Percentiles rank a stretch among this genome's conserved stretches.
Evolutionary conservation across 2,329 filamentous ascomycete genomes (phyloP).

Genomic region (Coniochaeta hoffmannii): DNA sequence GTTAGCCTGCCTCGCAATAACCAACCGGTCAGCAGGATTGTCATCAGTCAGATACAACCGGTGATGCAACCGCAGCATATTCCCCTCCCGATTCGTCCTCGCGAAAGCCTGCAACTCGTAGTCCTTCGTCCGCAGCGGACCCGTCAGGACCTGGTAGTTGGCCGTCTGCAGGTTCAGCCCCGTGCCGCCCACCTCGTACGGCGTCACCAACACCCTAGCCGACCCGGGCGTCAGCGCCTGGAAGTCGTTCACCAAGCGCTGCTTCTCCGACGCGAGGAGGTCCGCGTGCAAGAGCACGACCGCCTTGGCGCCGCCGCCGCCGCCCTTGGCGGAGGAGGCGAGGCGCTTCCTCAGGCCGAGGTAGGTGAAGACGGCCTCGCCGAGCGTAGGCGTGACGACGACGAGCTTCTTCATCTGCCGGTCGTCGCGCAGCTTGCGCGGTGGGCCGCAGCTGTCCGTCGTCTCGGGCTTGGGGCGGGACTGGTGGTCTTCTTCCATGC

Average conservation of each 20-base stretch:
- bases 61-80: constrained; percentile 12
- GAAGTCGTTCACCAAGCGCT: constrained; percentile 13
- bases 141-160: background rate
- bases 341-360: constrained; percentile 10
- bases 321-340: constrained; percentile 4
- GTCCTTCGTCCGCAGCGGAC: constrained; percentile 3
- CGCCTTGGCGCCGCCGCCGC: background rate
- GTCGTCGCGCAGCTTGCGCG: background rate
- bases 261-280: constrained; percentile 10
- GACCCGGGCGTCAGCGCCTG: constrained; percentile 15
- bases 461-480: constrained; percentile 5
- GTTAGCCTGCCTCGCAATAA: constrained; percentile 14
- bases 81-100: background rate
- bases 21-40: constrained; percentile 13
- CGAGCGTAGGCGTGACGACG: constrained; percentile 14
- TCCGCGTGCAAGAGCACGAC: constrained; percentile 13
- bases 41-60: constrained; percentile 13
- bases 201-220: constrained; percentile 6
- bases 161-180: constrained; percentile 1
- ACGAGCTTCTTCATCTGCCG: constrained; percentile 14
- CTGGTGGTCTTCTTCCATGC: constrained; percentile 9
- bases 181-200: constrained; percentile 1
- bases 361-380: constrained; percentile 14
- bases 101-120: constrained; percentile 2
- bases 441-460: constrained; percentile 2